phyloP scores from a whole-genome alignment of 352 stramenopile species.

The Phytophthora colocasiae region DNA sequence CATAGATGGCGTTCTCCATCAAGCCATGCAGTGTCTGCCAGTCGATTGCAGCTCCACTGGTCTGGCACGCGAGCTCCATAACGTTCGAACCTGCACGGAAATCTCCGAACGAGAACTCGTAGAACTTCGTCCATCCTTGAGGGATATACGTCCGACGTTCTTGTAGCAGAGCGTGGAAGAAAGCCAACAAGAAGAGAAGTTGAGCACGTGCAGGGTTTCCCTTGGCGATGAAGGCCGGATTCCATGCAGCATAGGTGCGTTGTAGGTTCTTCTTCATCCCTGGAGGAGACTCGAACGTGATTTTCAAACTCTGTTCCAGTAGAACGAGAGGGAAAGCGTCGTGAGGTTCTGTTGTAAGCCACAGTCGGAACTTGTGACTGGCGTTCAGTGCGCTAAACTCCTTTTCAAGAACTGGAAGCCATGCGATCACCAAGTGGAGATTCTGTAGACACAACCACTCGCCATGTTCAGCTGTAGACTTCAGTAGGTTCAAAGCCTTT shows the following conservation, averaged over 20 bases:
- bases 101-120: slow-evolving; percentile 96
- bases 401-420: slow-evolving; percentile 94
- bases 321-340: slow-evolving; percentile 91
- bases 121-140: slow-evolving; percentile 97
- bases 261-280: slow-evolving; percentile 97
- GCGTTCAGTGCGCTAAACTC: slow-evolving; percentile 75
- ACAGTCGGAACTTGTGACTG: slow-evolving; percentile 93
- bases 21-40: slow-evolving; percentile 93
- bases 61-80: slow-evolving; percentile 82
- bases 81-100: slow-evolving; percentile 93
- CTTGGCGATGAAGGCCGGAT: slow-evolving; percentile 71
- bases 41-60: slow-evolving; percentile 64
- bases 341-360: slow-evolving; percentile 95
- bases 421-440: slow-evolving; percentile 94
- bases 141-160: slow-evolving; percentile 94
- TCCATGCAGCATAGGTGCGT: slow-evolving; percentile 91
- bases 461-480: slow-evolving; percentile 76
- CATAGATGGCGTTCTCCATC: slow-evolving; percentile 97
- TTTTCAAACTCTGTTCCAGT: slow-evolving; percentile 94
- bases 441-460: slow-evolving; percentile 98
- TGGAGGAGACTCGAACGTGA: slow-evolving; percentile 95
- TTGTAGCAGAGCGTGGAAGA: slow-evolving; percentile 90
- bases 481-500: slow-evolving; percentile 87
- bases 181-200: slow-evolving; percentile 90
- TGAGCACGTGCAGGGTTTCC: slow-evolving; percentile 57